Evolutionary conservation across 176 grass and related monocot species (phyloP).

Genomic region (Eleusine indica): DNA sequence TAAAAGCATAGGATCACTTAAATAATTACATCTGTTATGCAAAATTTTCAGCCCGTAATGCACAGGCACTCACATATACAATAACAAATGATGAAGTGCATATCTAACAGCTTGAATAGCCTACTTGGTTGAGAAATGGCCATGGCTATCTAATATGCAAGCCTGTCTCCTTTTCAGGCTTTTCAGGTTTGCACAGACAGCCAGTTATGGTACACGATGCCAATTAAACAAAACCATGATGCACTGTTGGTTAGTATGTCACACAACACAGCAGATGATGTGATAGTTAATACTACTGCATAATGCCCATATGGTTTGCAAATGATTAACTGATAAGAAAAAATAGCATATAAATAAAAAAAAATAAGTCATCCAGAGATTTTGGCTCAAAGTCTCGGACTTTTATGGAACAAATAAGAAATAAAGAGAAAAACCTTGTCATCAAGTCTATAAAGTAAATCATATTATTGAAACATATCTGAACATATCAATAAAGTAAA

Average conservation of each 20-base stretch:
- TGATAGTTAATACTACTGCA: background rate
- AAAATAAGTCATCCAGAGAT: background rate
- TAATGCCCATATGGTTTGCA: background rate
- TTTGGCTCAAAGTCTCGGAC: background rate
- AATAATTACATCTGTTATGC: too few species aligned
- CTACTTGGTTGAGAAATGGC: background rate
- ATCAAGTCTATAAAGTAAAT: background rate
- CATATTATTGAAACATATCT: conserved; percentile 26
- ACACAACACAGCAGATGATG: background rate
- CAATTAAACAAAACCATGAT: background rate
- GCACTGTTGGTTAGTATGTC: background rate
- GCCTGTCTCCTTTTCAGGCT: background rate
- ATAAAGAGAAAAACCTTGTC: background rate
- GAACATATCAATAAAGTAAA: background rate
- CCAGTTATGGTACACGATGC: background rate
- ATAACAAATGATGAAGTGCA: background rate
- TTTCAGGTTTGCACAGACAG: background rate
- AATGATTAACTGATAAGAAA: background rate
- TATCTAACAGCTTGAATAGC: background rate
- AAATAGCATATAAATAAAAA: background rate
- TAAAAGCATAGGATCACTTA: too few species aligned
- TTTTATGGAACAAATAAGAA: conserved; percentile 7
- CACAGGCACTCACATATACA: too few species aligned
- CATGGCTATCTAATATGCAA: background rate
- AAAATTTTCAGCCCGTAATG: too few species aligned